These are phyloP conservation scores for Coffea canephora DNA, from an alignment of 257 asterid species.

Conservation along the genomic window DNA sequence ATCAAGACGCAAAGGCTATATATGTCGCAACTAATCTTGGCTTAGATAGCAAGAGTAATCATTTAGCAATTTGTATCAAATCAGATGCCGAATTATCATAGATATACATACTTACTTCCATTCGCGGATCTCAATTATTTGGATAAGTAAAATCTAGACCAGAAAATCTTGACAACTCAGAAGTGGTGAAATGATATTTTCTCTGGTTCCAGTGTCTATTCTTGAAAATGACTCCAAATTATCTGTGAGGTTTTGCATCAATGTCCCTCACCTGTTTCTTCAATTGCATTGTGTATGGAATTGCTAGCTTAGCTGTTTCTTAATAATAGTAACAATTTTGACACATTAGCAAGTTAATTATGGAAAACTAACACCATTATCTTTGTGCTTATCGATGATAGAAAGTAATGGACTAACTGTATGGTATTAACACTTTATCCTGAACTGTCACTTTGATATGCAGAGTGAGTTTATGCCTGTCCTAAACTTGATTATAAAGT, in stretches of 20 bases:
- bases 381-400: too few species aligned
- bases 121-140: not conserved
- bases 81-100: not conserved
- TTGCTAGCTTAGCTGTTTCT: not conserved
- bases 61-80: not conserved
- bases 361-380: too few species aligned
- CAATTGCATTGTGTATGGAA: too few species aligned
- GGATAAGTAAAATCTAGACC: not conserved
- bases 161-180: not conserved
- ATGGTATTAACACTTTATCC: too few species aligned
- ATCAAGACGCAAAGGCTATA: not conserved
- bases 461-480: too few species aligned
- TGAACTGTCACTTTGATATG: too few species aligned
- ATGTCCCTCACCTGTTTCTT: slow-evolving; percentile 16
- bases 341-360: not conserved
- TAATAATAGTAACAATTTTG: not conserved
- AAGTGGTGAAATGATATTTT: slow-evolving; percentile 23
- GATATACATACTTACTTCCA: too few species aligned
- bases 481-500: too few species aligned
- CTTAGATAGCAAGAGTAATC: slow-evolving; percentile 20
- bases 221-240: slow-evolving; percentile 26
- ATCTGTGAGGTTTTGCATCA: slow-evolving; percentile 33
- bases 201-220: slow-evolving; percentile 22
- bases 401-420: too few species aligned
- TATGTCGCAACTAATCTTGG: slow-evolving; percentile 4